These are phyloP conservation scores for Trametopsis cervina DNA, from an alignment of 768 basidiomycete genomes.

Conservation along the genomic window DNA sequence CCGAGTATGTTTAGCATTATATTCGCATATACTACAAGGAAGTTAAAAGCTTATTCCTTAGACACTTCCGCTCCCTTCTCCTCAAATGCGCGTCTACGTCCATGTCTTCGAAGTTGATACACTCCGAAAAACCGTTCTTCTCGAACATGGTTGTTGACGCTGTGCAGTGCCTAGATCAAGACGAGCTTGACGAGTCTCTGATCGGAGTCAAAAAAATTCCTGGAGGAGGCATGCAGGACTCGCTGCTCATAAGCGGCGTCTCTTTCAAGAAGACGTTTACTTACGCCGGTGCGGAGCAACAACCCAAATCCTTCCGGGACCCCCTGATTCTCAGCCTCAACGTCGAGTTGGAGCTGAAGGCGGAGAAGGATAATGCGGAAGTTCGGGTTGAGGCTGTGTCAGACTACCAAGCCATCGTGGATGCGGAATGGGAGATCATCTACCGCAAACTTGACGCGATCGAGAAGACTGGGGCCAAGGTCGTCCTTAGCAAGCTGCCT, in stretches of 20 bases:
- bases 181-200: slow-evolving; percentile 90
- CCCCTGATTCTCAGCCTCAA: slow-evolving; percentile 92
- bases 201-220: slow-evolving; percentile 98
- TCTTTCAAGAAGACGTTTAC: slow-evolving; percentile 99
- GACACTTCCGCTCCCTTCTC: slow-evolving; percentile 88
- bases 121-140: slow-evolving; percentile 98
- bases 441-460: slow-evolving; percentile 96
- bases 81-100: slow-evolving; percentile 97
- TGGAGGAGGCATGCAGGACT: slow-evolving; percentile 97
- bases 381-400: slow-evolving; percentile 94
- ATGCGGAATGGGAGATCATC: slow-evolving; percentile 99
- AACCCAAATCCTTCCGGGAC: slow-evolving; percentile 86
- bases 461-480: slow-evolving; percentile 92
- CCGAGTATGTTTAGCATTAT: slow-evolving; percentile 58
- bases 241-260: slow-evolving; percentile 81
- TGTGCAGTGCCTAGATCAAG: slow-evolving; percentile 85
- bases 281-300: slow-evolving; percentile 98
- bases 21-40: not conserved
- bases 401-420: slow-evolving; percentile 98
- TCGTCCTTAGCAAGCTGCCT: slow-evolving; percentile 95
- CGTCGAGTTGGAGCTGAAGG: slow-evolving; percentile 97
- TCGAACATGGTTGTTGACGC: slow-evolving; percentile 98
- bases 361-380: slow-evolving; percentile 99
- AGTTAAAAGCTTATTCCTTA: slow-evolving; percentile 30
- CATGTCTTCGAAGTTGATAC: slow-evolving; percentile 99